These are phyloP conservation scores for Nidularia pulvinata DNA, from an alignment of 768 basidiomycete species.

Conservation along the genomic window DNA sequence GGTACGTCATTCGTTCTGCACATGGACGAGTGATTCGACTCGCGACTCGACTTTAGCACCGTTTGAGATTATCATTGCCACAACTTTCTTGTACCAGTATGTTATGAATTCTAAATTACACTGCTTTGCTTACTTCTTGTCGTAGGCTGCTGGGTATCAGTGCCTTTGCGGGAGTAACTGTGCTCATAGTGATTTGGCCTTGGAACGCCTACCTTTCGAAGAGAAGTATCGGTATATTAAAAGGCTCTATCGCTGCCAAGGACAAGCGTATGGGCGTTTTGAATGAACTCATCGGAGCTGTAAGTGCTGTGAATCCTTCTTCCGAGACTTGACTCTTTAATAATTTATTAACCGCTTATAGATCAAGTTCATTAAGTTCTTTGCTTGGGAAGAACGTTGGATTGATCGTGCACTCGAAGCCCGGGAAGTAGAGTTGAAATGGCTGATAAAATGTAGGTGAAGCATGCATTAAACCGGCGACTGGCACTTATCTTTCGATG, in stretches of 20 bases:
- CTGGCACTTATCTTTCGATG: not conserved
- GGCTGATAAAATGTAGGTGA: conserved; percentile 68
- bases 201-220: conserved; percentile 67
- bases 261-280: conserved; percentile 80
- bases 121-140: not conserved
- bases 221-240: conserved; percentile 59
- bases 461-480: not conserved
- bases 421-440: conserved; percentile 68
- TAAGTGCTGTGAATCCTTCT: conserved; percentile 18
- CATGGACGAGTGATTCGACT: not conserved
- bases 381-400: conserved; percentile 83
- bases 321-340: not conserved
- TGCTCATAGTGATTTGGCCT: conserved; percentile 67
- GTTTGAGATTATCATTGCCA: conserved; percentile 75
- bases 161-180: conserved; percentile 77
- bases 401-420: conserved; percentile 63
- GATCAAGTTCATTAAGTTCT: conserved; percentile 84
- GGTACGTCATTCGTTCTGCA: conserved; percentile 29
- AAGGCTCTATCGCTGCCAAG: conserved; percentile 55
- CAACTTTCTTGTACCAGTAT: conserved; percentile 76
- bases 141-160: conserved; percentile 56
- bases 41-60: conserved; percentile 42
- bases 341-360: conserved; percentile 11
- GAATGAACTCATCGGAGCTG: conserved; percentile 75
- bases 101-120: conserved; percentile 8